Conservation (phyloP, 2,329 filamentous ascomycete genomes). For the Hirsutella minnesotensis region DNA sequence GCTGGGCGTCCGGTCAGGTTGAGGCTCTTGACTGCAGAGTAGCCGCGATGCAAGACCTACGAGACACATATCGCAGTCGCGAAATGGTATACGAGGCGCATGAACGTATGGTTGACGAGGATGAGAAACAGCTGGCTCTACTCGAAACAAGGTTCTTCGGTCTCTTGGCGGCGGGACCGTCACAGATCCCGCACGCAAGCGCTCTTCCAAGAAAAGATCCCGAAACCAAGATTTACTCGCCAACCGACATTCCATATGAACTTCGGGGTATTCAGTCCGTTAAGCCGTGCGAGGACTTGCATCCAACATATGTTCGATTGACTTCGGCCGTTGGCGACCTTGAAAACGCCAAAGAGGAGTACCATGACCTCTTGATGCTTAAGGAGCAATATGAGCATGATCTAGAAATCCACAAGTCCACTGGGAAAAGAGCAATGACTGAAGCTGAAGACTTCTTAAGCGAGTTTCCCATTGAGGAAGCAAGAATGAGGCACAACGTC, state of each 20-base stretch:
- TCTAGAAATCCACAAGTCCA: conserved; percentile 18
- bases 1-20: conserved; percentile 9
- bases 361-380: conserved; percentile 28
- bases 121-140: conserved; percentile 21
- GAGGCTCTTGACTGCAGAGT: conserved; percentile 17
- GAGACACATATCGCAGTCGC: conserved; percentile 23
- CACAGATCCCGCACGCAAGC: conserved; percentile 5
- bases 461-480: conserved; percentile 26
- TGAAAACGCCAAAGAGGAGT: conserved; percentile 34
- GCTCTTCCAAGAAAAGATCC: background rate
- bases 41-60: conserved; percentile 22
- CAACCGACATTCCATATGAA: conserved; percentile 16
- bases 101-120: conserved; percentile 21
- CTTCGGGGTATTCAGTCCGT: conserved; percentile 23
- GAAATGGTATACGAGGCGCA: conserved; percentile 25
- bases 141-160: conserved; percentile 28
- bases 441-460: conserved; percentile 32
- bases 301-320: conserved; percentile 34
- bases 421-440: conserved; percentile 15
- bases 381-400: conserved; percentile 26
- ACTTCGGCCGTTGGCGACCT: conserved; percentile 30
- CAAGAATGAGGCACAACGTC: conserved; percentile 20
- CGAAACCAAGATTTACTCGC: conserved; percentile 2
- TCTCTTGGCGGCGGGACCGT: conserved; percentile 19
- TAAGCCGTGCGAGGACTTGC: conserved; percentile 25